phyloP scores from a whole-genome alignment of 1,284 basidiomycete species.

The Rhodotorula sp. region DNA sequence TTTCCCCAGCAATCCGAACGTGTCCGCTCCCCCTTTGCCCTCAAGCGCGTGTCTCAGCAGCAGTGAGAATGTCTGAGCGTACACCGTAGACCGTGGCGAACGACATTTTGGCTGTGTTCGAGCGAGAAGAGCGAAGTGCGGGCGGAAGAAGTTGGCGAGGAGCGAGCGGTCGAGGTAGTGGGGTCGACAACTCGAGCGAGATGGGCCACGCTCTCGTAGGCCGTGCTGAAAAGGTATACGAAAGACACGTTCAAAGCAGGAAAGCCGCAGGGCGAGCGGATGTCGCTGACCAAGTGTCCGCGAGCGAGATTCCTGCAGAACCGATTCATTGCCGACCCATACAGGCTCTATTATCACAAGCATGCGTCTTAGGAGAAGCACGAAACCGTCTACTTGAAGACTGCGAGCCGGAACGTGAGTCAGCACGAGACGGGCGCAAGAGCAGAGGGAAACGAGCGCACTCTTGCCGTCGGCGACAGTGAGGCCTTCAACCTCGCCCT shows the following conservation, averaged over 20 bases:
- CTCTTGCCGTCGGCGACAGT: slow-evolving; percentile 73
- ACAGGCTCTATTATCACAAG: too few species aligned
- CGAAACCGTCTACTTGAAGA: background rate
- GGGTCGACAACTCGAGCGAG: too few species aligned
- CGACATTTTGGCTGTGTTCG: slow-evolving; percentile 3
- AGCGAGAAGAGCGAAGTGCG: too few species aligned
- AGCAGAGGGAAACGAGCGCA: background rate
- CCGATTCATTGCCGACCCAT: too few species aligned
- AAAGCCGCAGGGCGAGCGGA: too few species aligned
- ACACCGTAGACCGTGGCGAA: slow-evolving; percentile 27
- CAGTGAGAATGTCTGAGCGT: background rate
- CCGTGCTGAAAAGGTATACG: too few species aligned
- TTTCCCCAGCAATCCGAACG: background rate
- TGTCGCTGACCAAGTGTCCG: too few species aligned
- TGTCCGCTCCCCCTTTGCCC: background rate
- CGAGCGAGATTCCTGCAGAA: too few species aligned
- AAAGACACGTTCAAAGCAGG: too few species aligned
- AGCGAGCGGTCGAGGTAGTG: background rate
- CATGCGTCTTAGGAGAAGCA: too few species aligned
- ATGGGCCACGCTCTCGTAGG: too few species aligned
- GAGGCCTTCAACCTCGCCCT: slow-evolving; percentile 64
- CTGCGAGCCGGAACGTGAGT: background rate
- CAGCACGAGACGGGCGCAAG: background rate
- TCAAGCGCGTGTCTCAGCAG: background rate
- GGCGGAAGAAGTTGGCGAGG: background rate